Conservation (phyloP, 164 flowering plant species). For the Piper longum region DNA sequence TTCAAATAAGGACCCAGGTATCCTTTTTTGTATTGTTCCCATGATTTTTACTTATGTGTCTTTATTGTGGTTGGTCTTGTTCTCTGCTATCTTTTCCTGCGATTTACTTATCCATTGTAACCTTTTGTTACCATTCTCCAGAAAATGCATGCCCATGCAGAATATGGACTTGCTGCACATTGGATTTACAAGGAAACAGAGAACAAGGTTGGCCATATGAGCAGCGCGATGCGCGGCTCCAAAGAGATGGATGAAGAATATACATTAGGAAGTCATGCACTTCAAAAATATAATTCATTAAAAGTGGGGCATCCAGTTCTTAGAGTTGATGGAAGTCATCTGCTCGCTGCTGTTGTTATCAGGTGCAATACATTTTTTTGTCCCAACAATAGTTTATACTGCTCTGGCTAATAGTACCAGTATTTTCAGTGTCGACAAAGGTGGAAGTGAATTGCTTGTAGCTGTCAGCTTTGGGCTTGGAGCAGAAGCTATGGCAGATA, state of each 20-base stretch:
- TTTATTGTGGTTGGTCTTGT: neutral
- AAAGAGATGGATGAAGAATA: neutral
- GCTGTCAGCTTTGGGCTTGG: slow-evolving; percentile 84
- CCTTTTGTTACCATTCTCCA: slow-evolving; percentile 9
- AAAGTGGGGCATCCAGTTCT: slow-evolving; percentile 88
- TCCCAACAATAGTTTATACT: slow-evolving; percentile 37
- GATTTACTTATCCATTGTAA: neutral
- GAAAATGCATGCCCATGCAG: slow-evolving; percentile 96
- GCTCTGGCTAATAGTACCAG: neutral
- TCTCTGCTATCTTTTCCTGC: neutral
- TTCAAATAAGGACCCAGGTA: slow-evolving; percentile 97
- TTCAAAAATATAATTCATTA: slow-evolving; percentile 29
- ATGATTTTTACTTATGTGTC: neutral
- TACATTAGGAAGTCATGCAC: neutral
- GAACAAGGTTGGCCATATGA: slow-evolving; percentile 18
- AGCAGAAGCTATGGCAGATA: slow-evolving; percentile 88
- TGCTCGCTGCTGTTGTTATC: slow-evolving; percentile 80
- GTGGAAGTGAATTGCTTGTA: slow-evolving; percentile 78
- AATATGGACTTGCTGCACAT: slow-evolving; percentile 94
- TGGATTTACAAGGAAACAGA: slow-evolving; percentile 94
- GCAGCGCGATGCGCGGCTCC: slow-evolving; percentile 6
- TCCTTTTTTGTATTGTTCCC: neutral
- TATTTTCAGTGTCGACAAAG: slow-evolving; percentile 62
- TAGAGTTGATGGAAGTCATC: slow-evolving; percentile 80
- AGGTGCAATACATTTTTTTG: slow-evolving; percentile 74